Base-by-base conservation (phyloP, 2,329 filamentous ascomycete genomes). In the Diplodia mutila region DNA sequence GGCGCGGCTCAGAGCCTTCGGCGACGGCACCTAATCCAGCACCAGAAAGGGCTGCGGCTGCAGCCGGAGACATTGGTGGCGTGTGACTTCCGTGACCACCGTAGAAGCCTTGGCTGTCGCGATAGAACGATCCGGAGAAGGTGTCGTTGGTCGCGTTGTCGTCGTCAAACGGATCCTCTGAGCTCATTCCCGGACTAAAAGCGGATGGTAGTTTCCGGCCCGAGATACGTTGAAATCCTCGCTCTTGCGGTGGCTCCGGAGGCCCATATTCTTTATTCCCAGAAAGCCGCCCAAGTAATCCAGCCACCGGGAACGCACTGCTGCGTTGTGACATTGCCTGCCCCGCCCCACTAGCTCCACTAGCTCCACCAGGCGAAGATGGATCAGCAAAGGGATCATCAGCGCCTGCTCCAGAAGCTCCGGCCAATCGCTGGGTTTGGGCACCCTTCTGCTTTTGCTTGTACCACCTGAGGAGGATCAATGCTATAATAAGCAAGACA, bases 381-480 rank as follows among this genome's bases (percentile, higher is more conserved):
- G 69, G 59, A 21, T 69, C 68, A 29, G 53, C 52, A 14, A 67
- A 69, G 27, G 68, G 67, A 21, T 69, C 65, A 1, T 61, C 68
- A 32, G 48, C 23, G 12, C 49, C 48, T 34, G 18, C n/a, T 46
- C 70, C 68, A 51, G 18, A 23, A 69, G 16, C 65, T 37, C 48
- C 70, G 68, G 12, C 65, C 61, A 51, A 70, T 71, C 18, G 55
- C 42, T 65, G 55, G 37, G 21, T 27, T 52, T 65, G 55, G 29
- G 37, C 18, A 37, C 18, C 53, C 54, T 67, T 67, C 51, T 71
- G 67, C 64, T 73, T 75, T 21, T 76, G 78, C 69, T 83, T 82
- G 74, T 85, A 86, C 72, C 85, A 84, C 68, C 82, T 80, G 55
- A 87, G 77, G 65, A 88, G 75, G 37, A 88, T 75, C 64, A 89